Conservation (phyloP, 495 filamentous ascomycete genomes). For the Tuber aestivum region DNA sequence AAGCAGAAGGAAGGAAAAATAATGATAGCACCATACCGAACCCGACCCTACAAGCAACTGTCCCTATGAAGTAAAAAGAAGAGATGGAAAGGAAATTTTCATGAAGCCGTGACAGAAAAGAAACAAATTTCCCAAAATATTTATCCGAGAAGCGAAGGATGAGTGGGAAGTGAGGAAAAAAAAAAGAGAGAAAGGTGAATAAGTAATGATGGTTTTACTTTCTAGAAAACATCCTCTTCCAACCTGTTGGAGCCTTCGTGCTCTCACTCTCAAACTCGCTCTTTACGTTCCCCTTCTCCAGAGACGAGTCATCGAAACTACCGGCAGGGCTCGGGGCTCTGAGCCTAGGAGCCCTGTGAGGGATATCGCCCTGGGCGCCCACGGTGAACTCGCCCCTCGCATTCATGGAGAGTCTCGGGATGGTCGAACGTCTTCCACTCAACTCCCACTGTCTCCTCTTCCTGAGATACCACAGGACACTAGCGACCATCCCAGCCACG, state of each 20-base stretch:
- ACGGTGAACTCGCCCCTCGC: constrained; percentile 18
- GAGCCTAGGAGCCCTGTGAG: constrained; percentile 12
- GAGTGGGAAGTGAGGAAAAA: constrained; percentile 14
- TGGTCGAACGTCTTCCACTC: constrained; percentile 31
- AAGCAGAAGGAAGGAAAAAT: constrained; percentile 8
- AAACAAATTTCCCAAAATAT: constrained; percentile 28
- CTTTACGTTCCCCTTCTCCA: constrained; percentile 29
- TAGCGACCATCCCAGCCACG: constrained; percentile 25
- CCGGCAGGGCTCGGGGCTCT: constrained; percentile 12
- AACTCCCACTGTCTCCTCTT: constrained; percentile 38
- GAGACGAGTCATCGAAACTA: constrained; percentile 16
- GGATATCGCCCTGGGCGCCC: constrained; percentile 15
- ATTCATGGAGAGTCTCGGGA: constrained; percentile 23
- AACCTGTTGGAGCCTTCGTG: constrained; percentile 9
- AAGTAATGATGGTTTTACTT: constrained; percentile 16
- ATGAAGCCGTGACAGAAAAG: constrained; percentile 7
- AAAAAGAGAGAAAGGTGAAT: constrained; percentile 2
- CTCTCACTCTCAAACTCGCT: constrained; percentile 24
- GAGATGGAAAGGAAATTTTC: constrained; percentile 11
- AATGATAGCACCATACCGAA: constrained; percentile 16
- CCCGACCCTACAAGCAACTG: constrained; percentile 24
- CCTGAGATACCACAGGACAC: constrained; percentile 36
- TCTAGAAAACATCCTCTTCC: constrained; percentile 25
- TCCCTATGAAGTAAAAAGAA: constrained; percentile 26
- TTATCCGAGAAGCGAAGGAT: constrained; percentile 31